These are phyloP conservation scores for Phytophthora ramorum DNA, from an alignment of 352 stramenopile genomes.

Conservation along the genomic window DNA sequence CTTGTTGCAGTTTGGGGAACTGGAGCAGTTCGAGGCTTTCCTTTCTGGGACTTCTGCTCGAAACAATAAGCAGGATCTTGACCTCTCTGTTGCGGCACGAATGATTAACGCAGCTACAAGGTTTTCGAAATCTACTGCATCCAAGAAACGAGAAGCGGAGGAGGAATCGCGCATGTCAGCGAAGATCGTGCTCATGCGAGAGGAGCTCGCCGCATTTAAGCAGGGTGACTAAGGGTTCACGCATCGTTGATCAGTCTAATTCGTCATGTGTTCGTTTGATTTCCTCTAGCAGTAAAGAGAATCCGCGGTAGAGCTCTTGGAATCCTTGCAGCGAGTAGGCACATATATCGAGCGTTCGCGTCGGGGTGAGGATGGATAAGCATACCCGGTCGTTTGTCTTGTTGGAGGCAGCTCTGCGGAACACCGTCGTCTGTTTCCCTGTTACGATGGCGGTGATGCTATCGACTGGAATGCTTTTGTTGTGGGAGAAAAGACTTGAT, in stretches of 20 bases:
- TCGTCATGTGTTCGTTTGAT: slow-evolving; percentile 25
- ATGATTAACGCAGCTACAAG: slow-evolving; percentile 16
- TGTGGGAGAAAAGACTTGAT: slow-evolving; percentile 31
- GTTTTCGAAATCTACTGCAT: slow-evolving; percentile 1
- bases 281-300: slow-evolving; percentile 38
- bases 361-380: slow-evolving; percentile 48
- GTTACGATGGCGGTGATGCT: slow-evolving; percentile 44
- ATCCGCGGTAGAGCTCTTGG: slow-evolving; percentile 39
- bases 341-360: slow-evolving; percentile 52
- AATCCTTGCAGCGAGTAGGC: slow-evolving; percentile 42
- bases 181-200: slow-evolving; percentile 25
- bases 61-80: slow-evolving; percentile 26
- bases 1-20: slow-evolving; percentile 39
- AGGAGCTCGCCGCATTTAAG: slow-evolving; percentile 21
- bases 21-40: slow-evolving; percentile 40
- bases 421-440: slow-evolving; percentile 52
- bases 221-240: slow-evolving; percentile 8
- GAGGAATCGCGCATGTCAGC: slow-evolving; percentile 15
- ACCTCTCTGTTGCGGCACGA: slow-evolving; percentile 20
- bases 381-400: slow-evolving; percentile 37
- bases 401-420: slow-evolving; percentile 35
- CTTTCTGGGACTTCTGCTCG: slow-evolving; percentile 17
- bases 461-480: slow-evolving; percentile 39
- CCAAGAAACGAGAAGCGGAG: slow-evolving; percentile 2
- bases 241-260: slow-evolving; percentile 20